phyloP scores from a whole-genome alignment of 2,329 filamentous ascomycete genomes.

The Neocucurbitaria cava region DNA sequence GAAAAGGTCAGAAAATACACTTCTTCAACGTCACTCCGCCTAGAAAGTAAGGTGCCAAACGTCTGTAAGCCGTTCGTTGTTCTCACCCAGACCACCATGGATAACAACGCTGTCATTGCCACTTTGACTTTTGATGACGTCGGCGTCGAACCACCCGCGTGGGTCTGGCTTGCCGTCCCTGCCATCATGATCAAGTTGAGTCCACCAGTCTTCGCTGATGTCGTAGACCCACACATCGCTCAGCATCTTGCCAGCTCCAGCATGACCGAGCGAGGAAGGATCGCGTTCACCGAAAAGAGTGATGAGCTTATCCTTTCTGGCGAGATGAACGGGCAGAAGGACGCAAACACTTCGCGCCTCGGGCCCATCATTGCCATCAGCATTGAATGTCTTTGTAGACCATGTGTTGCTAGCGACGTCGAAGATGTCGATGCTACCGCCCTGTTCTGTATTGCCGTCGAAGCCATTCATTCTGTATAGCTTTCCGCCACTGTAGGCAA shows the following conservation, averaged over 20 bases:
- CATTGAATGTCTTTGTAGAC: conserved; percentile 45
- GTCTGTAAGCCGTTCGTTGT: conserved; percentile 60
- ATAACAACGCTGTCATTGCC: conserved; percentile 52
- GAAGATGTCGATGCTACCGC: conserved; percentile 73
- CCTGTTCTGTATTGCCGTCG: conserved; percentile 73
- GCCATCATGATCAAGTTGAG: conserved; percentile 29
- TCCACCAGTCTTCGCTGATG: conserved; percentile 46
- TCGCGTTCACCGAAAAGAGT: conserved; percentile 63
- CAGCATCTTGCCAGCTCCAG: conserved; percentile 64
- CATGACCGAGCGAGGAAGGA: conserved; percentile 61
- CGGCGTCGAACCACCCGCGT: conserved; percentile 63
- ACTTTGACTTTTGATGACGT: conserved; percentile 45
- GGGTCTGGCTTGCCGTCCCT: conserved; percentile 46
- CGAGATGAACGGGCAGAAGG: conserved; percentile 52
- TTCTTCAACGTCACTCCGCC: neutral
- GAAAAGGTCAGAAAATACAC: neutral
- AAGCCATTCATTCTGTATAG: conserved; percentile 84
- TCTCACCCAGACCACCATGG: conserved; percentile 60
- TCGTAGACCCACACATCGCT: conserved; percentile 59
- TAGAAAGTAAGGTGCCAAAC: conserved; percentile 54
- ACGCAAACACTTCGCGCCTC: conserved; percentile 58
- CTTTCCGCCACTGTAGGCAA: conserved; percentile 68
- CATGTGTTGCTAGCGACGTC: conserved; percentile 50
- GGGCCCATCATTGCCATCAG: conserved; percentile 57
- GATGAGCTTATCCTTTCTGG: conserved; percentile 50